phyloP scores from a whole-genome alignment of 202 grass and related monocot species.

The Carex arenaria region DNA sequence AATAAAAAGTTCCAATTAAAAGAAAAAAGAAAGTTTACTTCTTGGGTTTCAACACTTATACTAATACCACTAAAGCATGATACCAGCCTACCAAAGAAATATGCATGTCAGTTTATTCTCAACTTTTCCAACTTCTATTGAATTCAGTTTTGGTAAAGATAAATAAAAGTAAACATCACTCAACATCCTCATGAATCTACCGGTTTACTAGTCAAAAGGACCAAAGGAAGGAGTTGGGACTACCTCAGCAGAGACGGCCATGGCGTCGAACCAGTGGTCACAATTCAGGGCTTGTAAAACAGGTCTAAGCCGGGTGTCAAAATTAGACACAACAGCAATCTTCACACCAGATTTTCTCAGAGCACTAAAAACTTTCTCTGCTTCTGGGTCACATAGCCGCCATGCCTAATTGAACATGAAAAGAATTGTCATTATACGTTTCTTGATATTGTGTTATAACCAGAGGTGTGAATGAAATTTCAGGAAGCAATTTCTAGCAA shows the following conservation, averaged over 20 bases:
- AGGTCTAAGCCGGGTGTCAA: slow-evolving; percentile 84
- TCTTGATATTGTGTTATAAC: neutral
- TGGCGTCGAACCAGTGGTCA: slow-evolving; percentile 88
- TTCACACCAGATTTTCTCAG: slow-evolving; percentile 86
- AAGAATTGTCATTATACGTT: slow-evolving; percentile 20
- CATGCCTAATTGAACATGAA: slow-evolving; percentile 66
- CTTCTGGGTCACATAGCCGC: slow-evolving; percentile 76
- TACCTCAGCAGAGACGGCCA: slow-evolving; percentile 89
- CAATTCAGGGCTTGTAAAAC: slow-evolving; percentile 85
- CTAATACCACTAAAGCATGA: neutral
- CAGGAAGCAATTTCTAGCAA: neutral
- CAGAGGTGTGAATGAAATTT: neutral
- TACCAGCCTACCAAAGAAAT: neutral
- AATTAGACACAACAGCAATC: slow-evolving; percentile 89
- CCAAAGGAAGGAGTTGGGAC: neutral
- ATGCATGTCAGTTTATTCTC: neutral
- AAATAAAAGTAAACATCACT: neutral
- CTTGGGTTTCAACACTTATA: neutral
- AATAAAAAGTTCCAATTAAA: too few species aligned
- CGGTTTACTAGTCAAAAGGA: neutral
- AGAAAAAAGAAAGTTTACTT: neutral
- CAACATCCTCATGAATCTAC: neutral
- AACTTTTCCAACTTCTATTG: neutral
- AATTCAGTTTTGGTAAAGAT: neutral
- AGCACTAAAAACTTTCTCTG: slow-evolving; percentile 71